phyloP scores from a whole-genome alignment of 163 green algal genomes.

The Prototheca cutis region DNA sequence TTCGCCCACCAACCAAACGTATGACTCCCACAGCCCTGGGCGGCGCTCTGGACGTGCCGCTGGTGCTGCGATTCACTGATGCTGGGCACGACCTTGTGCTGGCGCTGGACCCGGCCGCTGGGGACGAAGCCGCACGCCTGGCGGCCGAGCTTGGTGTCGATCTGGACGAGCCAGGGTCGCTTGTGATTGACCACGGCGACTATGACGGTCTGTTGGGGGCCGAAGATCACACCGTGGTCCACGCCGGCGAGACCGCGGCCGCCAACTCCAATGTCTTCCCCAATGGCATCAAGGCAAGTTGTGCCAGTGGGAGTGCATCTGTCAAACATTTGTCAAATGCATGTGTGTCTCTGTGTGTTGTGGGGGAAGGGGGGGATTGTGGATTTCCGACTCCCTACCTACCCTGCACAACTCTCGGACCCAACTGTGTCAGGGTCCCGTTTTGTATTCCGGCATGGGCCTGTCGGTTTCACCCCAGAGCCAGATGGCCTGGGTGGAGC shows the following conservation, averaged over 20 bases:
- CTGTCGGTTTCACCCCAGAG: slow-evolving; percentile 41
- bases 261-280: slow-evolving; percentile 21
- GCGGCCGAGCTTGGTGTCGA: slow-evolving; percentile 59
- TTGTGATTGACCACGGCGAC: slow-evolving; percentile 60
- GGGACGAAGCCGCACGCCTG: slow-evolving; percentile 40
- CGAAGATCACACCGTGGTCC: slow-evolving; percentile 31
- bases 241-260: slow-evolving; percentile 14
- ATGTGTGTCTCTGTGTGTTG: no score
- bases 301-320: no score
- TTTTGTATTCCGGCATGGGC: slow-evolving; percentile 55
- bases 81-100: slow-evolving; percentile 49
- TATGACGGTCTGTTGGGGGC: slow-evolving; percentile 23
- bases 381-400: no score
- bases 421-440: slow-evolving; percentile 20
- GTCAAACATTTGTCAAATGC: no score
- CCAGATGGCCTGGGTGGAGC: slow-evolving; percentile 36
- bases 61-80: slow-evolving; percentile 57
- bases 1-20: no score
- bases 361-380: no score
- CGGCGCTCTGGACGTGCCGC: slow-evolving; percentile 24
- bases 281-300: slow-evolving; percentile 3
- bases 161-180: slow-evolving; percentile 42
- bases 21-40: slow-evolving; percentile 28
- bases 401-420: no score
- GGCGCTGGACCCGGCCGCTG: slow-evolving; percentile 26